A percentile compares a stretch with the other conserved stretches of the same genome.
These are phyloP conservation scores for Diaporthe aspalathi DNA, from an alignment of 2,329 filamentous ascomycete genomes.

Conservation along the genomic window DNA sequence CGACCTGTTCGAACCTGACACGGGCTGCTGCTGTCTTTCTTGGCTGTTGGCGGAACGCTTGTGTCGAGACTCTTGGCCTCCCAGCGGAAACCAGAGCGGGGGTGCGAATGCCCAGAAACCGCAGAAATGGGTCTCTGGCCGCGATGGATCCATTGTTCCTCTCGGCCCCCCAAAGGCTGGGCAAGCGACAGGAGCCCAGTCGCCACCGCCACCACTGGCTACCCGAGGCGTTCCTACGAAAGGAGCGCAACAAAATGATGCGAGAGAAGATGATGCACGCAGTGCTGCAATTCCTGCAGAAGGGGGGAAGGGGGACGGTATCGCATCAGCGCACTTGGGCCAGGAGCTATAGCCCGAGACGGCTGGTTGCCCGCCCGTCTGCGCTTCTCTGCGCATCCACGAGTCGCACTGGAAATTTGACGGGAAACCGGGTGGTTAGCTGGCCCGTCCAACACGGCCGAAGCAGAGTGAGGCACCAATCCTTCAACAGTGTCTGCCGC, in stretches of 20 bases:
- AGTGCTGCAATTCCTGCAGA: background rate
- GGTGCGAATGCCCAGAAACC: conserved; percentile 24
- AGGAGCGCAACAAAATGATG: too few relatives aligned
- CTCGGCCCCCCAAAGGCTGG: background rate
- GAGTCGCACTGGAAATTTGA: conserved; percentile 23
- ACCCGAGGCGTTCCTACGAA: background rate
- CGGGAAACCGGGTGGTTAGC: background rate
- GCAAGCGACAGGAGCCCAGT: background rate
- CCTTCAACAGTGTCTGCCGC: background rate
- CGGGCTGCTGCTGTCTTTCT: conserved; percentile 18
- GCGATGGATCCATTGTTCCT: conserved; percentile 24
- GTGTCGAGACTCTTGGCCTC: conserved; percentile 30
- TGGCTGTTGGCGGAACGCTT: conserved; percentile 24
- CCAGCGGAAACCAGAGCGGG: conserved; percentile 26
- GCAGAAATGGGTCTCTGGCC: conserved; percentile 25
- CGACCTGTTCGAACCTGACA: background rate
- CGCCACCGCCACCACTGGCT: background rate
- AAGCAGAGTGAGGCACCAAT: conserved; percentile 13
- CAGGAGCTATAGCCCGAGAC: background rate
- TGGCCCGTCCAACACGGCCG: background rate
- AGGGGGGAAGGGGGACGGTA: background rate
- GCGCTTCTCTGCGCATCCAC: background rate
- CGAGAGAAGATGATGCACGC: background rate
- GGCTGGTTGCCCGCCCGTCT: background rate
- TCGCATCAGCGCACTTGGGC: background rate